Base-by-base conservation (phyloP, 2,329 filamentous ascomycete species). In the Colletotrichum eleusines region DNA sequence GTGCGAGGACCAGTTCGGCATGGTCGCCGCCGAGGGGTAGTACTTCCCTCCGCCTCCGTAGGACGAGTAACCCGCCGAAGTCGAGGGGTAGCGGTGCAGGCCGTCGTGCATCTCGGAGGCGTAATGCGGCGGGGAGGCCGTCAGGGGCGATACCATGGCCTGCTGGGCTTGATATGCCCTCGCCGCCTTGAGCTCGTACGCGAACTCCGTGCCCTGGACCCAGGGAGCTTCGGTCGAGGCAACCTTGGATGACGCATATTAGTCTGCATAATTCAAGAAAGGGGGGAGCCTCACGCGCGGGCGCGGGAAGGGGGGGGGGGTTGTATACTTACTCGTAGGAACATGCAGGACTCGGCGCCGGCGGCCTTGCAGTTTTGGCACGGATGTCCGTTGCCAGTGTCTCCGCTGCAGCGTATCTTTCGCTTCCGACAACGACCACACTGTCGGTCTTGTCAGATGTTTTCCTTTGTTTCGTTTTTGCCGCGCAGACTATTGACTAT, bases 331-430 rank as follows among this genome's bases (percentile, higher is more conserved):
- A 97, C 95, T 81, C 95, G 88, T 73, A 97, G 84, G 77, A 97
- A 98, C 68, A 91, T 88, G 78, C 95, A 98, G 7, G 86, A 84
- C 28, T 91, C 88, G 33, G 87, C 84, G 16, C 92, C 92, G 63
- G 95, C 91, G 72, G 86, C 89, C 76, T 90, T 92, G 84, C 95
- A 98, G 80, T 95, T 97, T 14, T 87, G 85, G 81, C 95, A 98
- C n/a, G 91, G 90, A 48, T 85, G 82, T n/a, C 92, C 92, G 76
- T 91, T 89, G 40, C 92, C 92, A 42, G 87, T 85, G 78, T 97
- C 94, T 53, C 95, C 95, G 77, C 93, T 97, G 83, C 95, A 98
- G 75, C 94, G 92, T 76, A 98, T 98, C 85, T 98, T 98, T 70
- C 95, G 89, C 83, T 95, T 95, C 72, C 95, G 90, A 81, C 95